Evolutionary conservation across 768 basidiomycete species (phyloP), one percentile per base, ranked within the genome.

Genomic region (Lentinus tigrinus): DNA sequence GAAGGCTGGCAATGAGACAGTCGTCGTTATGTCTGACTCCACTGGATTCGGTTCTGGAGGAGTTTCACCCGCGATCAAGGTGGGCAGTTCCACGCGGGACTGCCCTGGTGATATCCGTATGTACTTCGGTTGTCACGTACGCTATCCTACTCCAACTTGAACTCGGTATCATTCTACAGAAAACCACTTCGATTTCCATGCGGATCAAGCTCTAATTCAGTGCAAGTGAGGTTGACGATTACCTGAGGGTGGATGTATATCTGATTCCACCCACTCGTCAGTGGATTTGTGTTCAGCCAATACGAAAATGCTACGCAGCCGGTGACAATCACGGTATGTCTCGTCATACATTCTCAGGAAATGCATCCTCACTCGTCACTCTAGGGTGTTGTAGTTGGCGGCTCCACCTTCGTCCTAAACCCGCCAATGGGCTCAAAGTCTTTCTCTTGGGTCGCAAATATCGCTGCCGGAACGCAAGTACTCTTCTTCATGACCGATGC

Each of bases 1-100:
- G 40, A 31, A 67, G 13, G 65, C 74, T 10, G 71, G 65, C 27
- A 66, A 75, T 16, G 69, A 73, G 53, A 73, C 89, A 46, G 48
- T 89, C 13, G 56, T 86, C 19, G 78, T 82, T 36, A 87, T 91
- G 86, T 90, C 86, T 23, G 90, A 92, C 66, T 76, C 83, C 19
- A 81, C 80, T 27, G 88, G 87, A 1, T 89, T 86, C 67, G 88
- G 74, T 42, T 75, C 84, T 14, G 90, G 89, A 4, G 58, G 58
- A 1, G 40, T 43, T 1, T 59, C 58, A 2, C 34, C 23, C 10
- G 2, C 47, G 2, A 54, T 59, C 52, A 54, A 47, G 6, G 47
- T 50, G 4, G 58, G 58, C 28, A 54, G 43, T 2, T 34, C 56
- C 11, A 26, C 42, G 17, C 6, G 11, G 31, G 7, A 31, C 31